Evolutionary conservation across 2,329 filamentous ascomycete species (phyloP).

Genomic region (Sclerotinia nivalis): DNA sequence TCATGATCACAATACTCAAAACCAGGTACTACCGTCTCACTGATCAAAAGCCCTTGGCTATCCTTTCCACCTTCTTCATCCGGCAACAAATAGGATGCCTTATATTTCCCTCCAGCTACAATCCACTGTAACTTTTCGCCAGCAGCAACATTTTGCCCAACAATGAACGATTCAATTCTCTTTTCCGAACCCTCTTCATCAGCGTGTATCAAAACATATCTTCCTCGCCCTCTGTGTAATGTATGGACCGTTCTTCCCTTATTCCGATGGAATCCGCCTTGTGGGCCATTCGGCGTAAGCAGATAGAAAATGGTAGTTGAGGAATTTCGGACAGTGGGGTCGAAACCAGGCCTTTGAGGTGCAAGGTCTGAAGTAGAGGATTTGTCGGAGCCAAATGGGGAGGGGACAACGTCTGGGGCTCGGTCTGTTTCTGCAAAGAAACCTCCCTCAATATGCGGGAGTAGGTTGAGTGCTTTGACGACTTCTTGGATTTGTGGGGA

Average conservation of each 20-base stretch:
- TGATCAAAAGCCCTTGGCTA: constrained; percentile 58
- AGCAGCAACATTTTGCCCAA: constrained; percentile 56
- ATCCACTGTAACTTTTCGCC: constrained; percentile 69
- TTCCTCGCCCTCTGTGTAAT: constrained; percentile 61
- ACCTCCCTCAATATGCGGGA: constrained; percentile 62
- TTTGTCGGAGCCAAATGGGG: constrained; percentile 51
- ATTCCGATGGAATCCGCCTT: constrained; percentile 65
- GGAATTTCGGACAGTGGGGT: constrained; percentile 50
- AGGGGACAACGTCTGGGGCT: constrained; percentile 52
- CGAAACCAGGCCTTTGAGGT: constrained; percentile 43
- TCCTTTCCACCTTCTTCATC: constrained; percentile 43
- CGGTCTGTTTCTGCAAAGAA: constrained; percentile 65
- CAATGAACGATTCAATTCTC: constrained; percentile 63
- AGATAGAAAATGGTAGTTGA: constrained; percentile 66
- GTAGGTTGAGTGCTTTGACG: constrained; percentile 50
- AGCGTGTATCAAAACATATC: constrained; percentile 64
- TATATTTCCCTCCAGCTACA: constrained; percentile 68
- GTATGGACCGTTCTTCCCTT: constrained; percentile 64
- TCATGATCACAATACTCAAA: constrained; percentile 69
- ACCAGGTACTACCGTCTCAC: constrained; percentile 67
- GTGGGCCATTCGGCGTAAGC: constrained; percentile 55
- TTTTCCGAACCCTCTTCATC: constrained; percentile 48
- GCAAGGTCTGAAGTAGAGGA: constrained; percentile 44
- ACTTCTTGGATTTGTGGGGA: constrained; percentile 41
- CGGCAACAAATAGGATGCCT: constrained; percentile 61